Percentiles rank a stretch among this genome's conserved stretches.
Conservation (phyloP, 1,139 yeast species). For the Yamadazyma conglobata region DNA sequence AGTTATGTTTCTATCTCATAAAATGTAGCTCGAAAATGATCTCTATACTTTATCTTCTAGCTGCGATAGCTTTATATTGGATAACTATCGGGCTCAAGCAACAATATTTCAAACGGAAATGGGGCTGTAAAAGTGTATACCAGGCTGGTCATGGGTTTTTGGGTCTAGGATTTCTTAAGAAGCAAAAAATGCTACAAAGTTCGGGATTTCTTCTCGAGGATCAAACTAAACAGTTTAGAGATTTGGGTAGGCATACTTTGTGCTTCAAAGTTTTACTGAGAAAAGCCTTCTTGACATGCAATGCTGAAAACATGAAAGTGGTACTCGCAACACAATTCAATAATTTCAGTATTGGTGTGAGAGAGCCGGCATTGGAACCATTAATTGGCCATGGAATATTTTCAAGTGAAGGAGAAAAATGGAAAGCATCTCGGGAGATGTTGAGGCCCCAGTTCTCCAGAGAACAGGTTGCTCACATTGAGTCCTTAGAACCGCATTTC, state of each 20-base stretch:
- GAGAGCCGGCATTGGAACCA: constrained; percentile 40
- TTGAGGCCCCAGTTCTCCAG: constrained; percentile 57
- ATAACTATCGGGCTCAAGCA: too few relatives aligned
- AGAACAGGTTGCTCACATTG: constrained; percentile 51
- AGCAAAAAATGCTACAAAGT: constrained; percentile 4
- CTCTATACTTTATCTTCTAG: too few relatives aligned
- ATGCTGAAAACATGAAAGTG: constrained; percentile 36
- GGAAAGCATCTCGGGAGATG: constrained; percentile 56
- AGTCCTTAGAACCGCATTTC: constrained; percentile 44
- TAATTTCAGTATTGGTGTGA: constrained; percentile 48
- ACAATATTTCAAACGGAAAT: constrained; percentile 7
- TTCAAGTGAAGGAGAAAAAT: constrained; percentile 53
- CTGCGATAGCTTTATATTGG: too few relatives aligned
- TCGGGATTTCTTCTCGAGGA: constrained; percentile 12
- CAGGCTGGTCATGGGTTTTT: constrained; percentile 5
- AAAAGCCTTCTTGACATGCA: constrained; percentile 18
- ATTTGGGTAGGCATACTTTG: constrained; percentile 8
- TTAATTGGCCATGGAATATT: constrained; percentile 57
- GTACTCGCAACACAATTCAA: constrained; percentile 43
- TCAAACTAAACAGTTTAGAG: constrained; percentile 6
- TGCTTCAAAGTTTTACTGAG: constrained; percentile 2
- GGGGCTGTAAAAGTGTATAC: constrained; percentile 13
- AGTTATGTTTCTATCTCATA: too few relatives aligned
- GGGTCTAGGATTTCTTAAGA: constrained; percentile 8
- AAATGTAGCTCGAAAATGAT: too few relatives aligned